These are phyloP conservation scores for Picochlorum sp. DNA, from an alignment of 139 green algal genomes.

Conservation along the genomic window DNA sequence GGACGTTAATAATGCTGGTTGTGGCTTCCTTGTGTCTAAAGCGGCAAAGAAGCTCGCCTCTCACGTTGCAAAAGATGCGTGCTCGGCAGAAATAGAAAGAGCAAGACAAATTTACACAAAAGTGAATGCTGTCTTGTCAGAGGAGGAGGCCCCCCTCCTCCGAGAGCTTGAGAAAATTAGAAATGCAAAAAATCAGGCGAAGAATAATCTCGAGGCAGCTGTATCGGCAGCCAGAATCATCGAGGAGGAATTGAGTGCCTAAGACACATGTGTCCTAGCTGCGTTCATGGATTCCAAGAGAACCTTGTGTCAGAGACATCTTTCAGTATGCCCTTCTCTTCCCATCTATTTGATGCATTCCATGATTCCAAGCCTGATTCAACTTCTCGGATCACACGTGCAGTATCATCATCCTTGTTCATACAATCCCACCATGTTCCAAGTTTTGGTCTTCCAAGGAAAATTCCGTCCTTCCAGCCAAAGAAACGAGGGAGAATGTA, in stretches of 20 bases:
- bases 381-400: constrained; percentile 49
- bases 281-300: constrained; percentile 19
- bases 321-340: constrained; percentile 38
- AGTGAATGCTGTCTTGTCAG: background rate
- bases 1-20: background rate
- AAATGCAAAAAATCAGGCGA: constrained; percentile 7
- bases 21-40: constrained; percentile 15
- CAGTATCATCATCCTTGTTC: constrained; percentile 29
- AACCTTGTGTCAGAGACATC: constrained; percentile 31
- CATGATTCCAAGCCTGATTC: constrained; percentile 40
- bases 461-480: constrained; percentile 54
- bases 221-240: background rate
- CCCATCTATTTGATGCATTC: constrained; percentile 48
- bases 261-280: background rate
- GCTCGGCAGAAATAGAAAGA: background rate
- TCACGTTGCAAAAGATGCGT: background rate
- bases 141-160: background rate
- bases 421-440: constrained; percentile 47
- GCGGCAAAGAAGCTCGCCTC: constrained; percentile 25
- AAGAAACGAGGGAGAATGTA: constrained; percentile 65
- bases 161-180: background rate
- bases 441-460: constrained; percentile 51
- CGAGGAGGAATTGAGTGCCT: background rate
- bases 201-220: constrained; percentile 16
- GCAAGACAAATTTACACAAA: background rate